These are phyloP conservation scores for Plasmodium malariae DNA, from an alignment of 169 alveolate species.

Conservation along the genomic window DNA sequence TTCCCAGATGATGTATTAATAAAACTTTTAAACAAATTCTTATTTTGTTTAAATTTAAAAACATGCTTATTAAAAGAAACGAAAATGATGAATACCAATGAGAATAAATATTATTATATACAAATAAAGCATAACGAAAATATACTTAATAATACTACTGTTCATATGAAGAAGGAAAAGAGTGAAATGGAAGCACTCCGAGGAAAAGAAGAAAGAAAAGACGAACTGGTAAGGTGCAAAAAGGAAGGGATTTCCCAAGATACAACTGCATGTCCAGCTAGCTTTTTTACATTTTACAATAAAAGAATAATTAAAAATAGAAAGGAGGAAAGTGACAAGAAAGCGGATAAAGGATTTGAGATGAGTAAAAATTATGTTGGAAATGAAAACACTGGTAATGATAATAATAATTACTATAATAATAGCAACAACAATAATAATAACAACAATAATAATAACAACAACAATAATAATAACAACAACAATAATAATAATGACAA, in stretches of 20 bases:
- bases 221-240: neutral
- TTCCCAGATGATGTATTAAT: slow-evolving; percentile 24
- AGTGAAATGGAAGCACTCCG: too few relatives aligned
- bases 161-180: neutral
- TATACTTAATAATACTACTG: neutral
- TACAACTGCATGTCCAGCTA: neutral
- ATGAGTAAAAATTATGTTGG: too few relatives aligned
- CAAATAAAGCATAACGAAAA: slow-evolving; percentile 33
- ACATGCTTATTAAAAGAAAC: slow-evolving; percentile 59
- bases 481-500: neutral
- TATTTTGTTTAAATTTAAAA: slow-evolving; percentile 49
- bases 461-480: neutral
- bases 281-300: slow-evolving; percentile 49
- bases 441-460: neutral
- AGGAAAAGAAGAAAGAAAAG: neutral
- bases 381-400: neutral
- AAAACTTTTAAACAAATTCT: slow-evolving; percentile 37
- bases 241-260: neutral
- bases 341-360: neutral
- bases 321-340: neutral
- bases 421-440: neutral
- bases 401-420: neutral
- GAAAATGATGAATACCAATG: neutral
- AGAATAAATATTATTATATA: slow-evolving; percentile 45
- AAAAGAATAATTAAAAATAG: slow-evolving; percentile 24